phyloP scores from a whole-genome alignment of 163 green algal species.

The Scenedesmus sp. region DNA sequence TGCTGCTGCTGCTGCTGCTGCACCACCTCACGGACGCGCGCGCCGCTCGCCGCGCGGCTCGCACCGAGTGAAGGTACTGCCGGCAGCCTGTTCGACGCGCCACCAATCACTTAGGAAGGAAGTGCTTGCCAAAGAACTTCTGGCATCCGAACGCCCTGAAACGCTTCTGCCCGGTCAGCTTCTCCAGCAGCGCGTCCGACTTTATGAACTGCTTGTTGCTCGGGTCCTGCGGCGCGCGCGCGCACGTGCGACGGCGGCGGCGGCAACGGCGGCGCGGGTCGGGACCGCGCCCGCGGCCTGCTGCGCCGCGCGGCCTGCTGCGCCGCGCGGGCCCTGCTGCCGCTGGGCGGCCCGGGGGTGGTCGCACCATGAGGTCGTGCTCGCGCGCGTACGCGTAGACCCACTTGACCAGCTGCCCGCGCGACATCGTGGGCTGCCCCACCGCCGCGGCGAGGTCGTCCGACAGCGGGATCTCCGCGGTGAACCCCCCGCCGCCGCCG shows the following conservation, averaged over 20 bases:
- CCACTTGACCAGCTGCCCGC: slow-evolving; percentile 60
- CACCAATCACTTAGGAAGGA: slow-evolving; percentile 46
- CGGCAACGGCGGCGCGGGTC: not conserved
- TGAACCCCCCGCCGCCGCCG: slow-evolving; percentile 30
- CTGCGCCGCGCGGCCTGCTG: not conserved
- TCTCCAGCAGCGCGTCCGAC: slow-evolving; percentile 56
- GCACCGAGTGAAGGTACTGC: not conserved
- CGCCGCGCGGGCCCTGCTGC: not conserved
- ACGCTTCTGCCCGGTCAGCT: slow-evolving; percentile 59
- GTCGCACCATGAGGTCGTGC: slow-evolving; percentile 49
- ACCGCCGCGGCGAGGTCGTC: slow-evolving; percentile 54
- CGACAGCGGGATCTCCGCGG: slow-evolving; percentile 46
- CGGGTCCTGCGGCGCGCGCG: slow-evolving; percentile 48
- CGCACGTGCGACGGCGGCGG: not conserved
- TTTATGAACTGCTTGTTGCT: slow-evolving; percentile 53
- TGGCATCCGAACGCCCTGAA: slow-evolving; percentile 55
- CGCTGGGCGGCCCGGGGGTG: not conserved
- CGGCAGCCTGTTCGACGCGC: not conserved
- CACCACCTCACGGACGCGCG: not conserved
- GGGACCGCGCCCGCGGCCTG: not conserved
- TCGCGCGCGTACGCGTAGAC: slow-evolving; percentile 64
- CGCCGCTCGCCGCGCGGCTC: no score
- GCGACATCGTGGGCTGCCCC: slow-evolving; percentile 52
- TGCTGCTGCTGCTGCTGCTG: not conserved
- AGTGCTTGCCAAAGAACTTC: slow-evolving; percentile 53